Base-by-base conservation (phyloP, 2,329 filamentous ascomycete genomes). In the Neonectria ditissima region DNA sequence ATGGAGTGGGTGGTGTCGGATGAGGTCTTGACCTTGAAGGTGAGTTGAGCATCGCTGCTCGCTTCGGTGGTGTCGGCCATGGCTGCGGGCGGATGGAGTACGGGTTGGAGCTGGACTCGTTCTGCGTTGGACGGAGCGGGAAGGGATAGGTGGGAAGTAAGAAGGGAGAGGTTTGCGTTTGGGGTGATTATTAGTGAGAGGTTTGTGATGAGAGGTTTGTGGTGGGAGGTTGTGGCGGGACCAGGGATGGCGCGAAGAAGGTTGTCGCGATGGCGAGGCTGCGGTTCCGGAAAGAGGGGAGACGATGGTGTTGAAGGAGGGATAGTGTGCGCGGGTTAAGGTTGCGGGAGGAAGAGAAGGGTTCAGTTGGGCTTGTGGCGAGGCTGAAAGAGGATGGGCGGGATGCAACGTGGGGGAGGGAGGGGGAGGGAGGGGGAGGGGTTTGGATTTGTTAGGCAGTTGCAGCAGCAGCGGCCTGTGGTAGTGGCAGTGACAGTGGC, bases 21-120 rank as follows among this genome's bases (percentile, higher is more conserved):
- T n/a, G 93, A 94, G n/a, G 93, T 92, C 84, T 98, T 99, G 81
- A 99, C 91, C 82, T 94, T 96, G 88, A 99, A 98, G 79, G 92
- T 97, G 82, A 99, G 83, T 74, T 94, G 90, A 74, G 90, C 82
- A 75, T 94, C 92, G 73, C 88, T 86, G 74, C 82, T 77, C 70
- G 84, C 78, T 65, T 87, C 84, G 72, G 82, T 78, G 75, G 86
- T 87, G 79, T 92, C 91, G 76, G 91, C 86, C 90, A 92, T 92
- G 70, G 66, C 73, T 76, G 67, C 41, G 14, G 45, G 67, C 41
- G 14, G 45, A 52, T 39, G 13, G 50, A n/a, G n/a, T 48, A 39
- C 44, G 7, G 41, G 37, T 26, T 48, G 41, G 45, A 32, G 53
- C 47, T 53, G 48, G 26, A 37, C 14, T 37, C 34, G 34, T 37